A percentile compares a stretch with the other conserved stretches of the same genome.
Conservation (phyloP, 192 early-diverging fungal species). For the Backusella tuberculispora region DNA sequence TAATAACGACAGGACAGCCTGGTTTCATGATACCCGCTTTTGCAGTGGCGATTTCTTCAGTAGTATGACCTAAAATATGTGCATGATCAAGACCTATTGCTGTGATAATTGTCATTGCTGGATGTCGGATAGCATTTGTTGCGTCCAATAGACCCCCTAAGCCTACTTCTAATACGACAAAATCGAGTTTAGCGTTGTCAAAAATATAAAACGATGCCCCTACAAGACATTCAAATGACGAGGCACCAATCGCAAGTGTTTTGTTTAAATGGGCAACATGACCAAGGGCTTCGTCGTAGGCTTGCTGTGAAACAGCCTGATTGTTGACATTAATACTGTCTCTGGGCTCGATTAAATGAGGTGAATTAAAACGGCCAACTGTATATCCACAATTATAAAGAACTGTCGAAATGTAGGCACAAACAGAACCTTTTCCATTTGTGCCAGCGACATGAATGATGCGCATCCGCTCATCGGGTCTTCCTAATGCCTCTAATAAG, state of each 20-base stretch:
- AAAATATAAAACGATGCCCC: constrained; percentile 65
- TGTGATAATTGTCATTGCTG: constrained; percentile 59
- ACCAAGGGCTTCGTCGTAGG: constrained; percentile 46
- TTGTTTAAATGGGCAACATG: constrained; percentile 50
- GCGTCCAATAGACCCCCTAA: constrained; percentile 80
- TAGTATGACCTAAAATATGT: constrained; percentile 67
- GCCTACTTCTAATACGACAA: constrained; percentile 85
- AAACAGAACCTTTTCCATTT: constrained; percentile 88
- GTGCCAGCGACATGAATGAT: constrained; percentile 85
- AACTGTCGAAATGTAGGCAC: constrained; percentile 55
- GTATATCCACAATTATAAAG: constrained; percentile 30
- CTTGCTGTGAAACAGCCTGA: constrained; percentile 40
- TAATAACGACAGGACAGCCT: constrained; percentile 48
- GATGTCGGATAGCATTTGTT: constrained; percentile 72
- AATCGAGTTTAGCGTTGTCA: constrained; percentile 59
- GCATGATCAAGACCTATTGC: constrained; percentile 78
- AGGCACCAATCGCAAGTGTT: constrained; percentile 45
- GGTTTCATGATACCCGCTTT: constrained; percentile 83
- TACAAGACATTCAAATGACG: constrained; percentile 76
- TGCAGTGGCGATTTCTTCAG: constrained; percentile 71
- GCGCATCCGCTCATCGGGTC: constrained; percentile 48
- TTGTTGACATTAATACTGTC: constrained; percentile 71
- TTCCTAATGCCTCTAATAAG: constrained; percentile 44
- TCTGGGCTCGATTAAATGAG: constrained; percentile 69
- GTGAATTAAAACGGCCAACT: constrained; percentile 77